Base-by-base conservation (phyloP, 768 basidiomycete genomes). In the Mycena alexandri region DNA sequence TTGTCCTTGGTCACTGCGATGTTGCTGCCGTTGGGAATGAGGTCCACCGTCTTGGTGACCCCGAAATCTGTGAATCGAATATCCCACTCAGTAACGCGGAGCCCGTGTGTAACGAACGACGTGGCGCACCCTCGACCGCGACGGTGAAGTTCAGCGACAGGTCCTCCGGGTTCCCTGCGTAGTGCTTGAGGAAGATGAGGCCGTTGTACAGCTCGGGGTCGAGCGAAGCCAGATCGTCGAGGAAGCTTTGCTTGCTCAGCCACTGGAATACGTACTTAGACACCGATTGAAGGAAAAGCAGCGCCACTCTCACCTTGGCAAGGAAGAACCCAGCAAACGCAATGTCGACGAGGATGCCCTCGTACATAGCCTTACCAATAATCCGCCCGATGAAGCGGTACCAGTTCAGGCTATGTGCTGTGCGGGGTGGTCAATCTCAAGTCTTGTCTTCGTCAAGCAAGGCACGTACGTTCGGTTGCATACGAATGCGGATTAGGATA, bases 301-400 rank as follows among this genome's bases (percentile, higher is more conserved):
- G 10, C 14, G 13, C 10, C 4, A 19, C 19, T 72, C 79, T 38
- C 57, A 92, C 90, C 85, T 95, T 96, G 9, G 93, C 88, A 61
- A 98, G 83, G 85, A 99, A 99, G 84, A 99, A 99, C 3, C 90
- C 89, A 4, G 98, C 96, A 77, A 99, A 99, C 0, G 92, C 93
- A 2, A 98, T 95, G 70, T 98, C 95, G 17, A 97, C 90, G 9
- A 99, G 83, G 51, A 99, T 98, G 1, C 96, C 96, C 59, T 98
- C 94, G 73, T 99, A 99, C 76, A 99, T 84, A 0, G 97, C 98
- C 76, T 99, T 99, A 6, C 97, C 97, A 1, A 99, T 84, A 21
- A 99, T 93, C 2, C 94, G 85, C 0, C 98, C 98, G 66, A 98
- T 92, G 78, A 97, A 96, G 1, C 90, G 86, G 75, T 93, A 99